Base-by-base conservation (phyloP, 2,329 filamentous ascomycete species). In the Alternaria postmessia region DNA sequence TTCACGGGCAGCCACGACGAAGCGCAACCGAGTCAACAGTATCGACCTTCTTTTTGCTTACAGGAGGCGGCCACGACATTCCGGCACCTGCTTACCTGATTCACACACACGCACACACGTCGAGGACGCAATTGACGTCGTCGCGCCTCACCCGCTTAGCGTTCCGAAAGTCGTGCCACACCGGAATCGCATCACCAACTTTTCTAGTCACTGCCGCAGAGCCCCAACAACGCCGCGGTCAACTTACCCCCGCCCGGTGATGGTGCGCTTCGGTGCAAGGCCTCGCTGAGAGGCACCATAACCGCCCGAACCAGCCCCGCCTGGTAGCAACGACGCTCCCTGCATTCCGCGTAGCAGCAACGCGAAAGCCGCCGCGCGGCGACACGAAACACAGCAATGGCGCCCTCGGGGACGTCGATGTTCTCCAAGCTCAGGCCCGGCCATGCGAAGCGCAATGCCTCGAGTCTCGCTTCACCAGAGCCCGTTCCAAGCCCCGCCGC, bases 361-460 rank as follows among this genome's bases (percentile, higher is more conserved):
- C 64, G 62, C 68, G 65, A 62, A 54, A 60, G 62, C 53, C 54
- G 61, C 61, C 43, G 63, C 64, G 62, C 58, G 63, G 60, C 65
- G 62, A 52, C 43, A 51, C 36, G 54, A 54, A 54, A 54, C 58
- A 49, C 57, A 57, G 51, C 59, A 54, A 79, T 79, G 76, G 76
- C 77, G 64, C 77, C 77, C 65, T 78, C 75, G 44, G 76, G 71
- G 64, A 78, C 75, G 51, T 76, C 70, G 63, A 75, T 80, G 72
- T 79, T 80, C 58, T 77, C 77, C 55, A 78, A 79, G 64, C 73
- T 79, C 20, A 68, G 78, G 51, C 75, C 76, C 14, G 73, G 73
- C 59, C 76, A 79, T 60, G 74, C 75, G 61, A 78, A 75, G 69
- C 77, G 78, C 66, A 75, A 75, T 72, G 71, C 70, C 64, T 76